phyloP scores from a whole-genome alignment of 495 filamentous ascomycete species.

The Trichoderma gamsii region DNA sequence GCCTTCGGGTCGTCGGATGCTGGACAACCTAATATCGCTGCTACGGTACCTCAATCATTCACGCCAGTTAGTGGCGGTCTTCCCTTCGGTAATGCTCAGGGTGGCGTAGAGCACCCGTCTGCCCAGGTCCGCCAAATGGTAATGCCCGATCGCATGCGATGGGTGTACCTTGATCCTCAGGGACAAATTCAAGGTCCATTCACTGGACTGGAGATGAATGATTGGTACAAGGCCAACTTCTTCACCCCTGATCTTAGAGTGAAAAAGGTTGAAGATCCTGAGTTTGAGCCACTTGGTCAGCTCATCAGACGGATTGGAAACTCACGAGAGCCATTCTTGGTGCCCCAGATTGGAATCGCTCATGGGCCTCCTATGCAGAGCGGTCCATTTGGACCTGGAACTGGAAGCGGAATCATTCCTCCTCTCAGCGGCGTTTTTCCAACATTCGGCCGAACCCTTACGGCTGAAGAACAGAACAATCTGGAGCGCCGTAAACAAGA shows the following conservation, averaged over 20 bases:
- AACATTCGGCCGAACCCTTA: constrained; percentile 94
- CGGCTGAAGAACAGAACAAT: constrained; percentile 95
- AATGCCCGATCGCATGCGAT: constrained; percentile 98
- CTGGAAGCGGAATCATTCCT: constrained; percentile 66
- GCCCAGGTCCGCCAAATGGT: constrained; percentile 85
- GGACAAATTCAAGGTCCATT: constrained; percentile 89
- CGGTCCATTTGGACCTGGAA: constrained; percentile 41
- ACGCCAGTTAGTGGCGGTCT: constrained; percentile 28
- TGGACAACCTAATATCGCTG: constrained; percentile 28
- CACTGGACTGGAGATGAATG: constrained; percentile 96
- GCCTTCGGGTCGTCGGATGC: constrained; percentile 32
- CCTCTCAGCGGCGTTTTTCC: constrained; percentile 95
- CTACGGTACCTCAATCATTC: constrained; percentile 32
- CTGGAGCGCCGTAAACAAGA: constrained; percentile 94
- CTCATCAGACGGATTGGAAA: constrained; percentile 95
- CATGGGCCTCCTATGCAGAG: constrained; percentile 62
- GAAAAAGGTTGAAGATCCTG: constrained; percentile 83
- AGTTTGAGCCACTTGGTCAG: constrained; percentile 95
- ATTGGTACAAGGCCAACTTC: constrained; percentile 98
- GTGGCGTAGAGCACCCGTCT: constrained; percentile 50
- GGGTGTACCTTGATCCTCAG: constrained; percentile 95
- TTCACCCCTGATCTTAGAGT: constrained; percentile 92
- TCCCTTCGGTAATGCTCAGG: constrained; percentile 26
- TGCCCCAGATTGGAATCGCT: constrained; percentile 90
- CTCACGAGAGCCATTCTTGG: constrained; percentile 92